Percentiles rank a stretch among this genome's conserved stretches.
Conservation (phyloP, 179 eudicot species). For the Silene noctiflora region DNA sequence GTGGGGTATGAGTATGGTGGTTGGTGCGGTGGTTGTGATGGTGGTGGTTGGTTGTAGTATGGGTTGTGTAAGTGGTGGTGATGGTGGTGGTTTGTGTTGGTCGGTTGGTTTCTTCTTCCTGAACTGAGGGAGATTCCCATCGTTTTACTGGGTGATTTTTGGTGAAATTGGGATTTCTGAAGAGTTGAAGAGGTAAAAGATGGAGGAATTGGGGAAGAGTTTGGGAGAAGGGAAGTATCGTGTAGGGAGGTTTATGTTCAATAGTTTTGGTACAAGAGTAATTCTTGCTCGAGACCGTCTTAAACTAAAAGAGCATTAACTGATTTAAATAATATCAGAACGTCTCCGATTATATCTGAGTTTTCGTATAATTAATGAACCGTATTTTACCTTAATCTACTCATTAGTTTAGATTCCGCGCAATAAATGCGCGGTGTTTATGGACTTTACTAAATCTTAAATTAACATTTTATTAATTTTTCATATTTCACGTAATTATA, state of each 20-base stretch:
- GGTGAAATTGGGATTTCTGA: not conserved
- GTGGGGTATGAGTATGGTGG: conserved; percentile 12
- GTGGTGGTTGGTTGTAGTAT: conserved; percentile 25
- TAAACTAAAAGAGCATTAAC: too few relatives aligned
- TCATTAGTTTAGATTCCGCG: too few relatives aligned
- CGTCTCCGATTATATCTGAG: too few relatives aligned
- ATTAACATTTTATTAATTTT: too few relatives aligned
- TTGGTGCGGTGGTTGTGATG: conserved; percentile 23
- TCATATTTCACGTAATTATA: too few relatives aligned
- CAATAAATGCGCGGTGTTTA: too few relatives aligned
- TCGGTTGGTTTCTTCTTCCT: conserved; percentile 17
- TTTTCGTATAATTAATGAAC: too few relatives aligned
- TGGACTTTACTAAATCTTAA: too few relatives aligned
- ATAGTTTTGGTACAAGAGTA: too few relatives aligned
- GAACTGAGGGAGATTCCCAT: conserved; percentile 40
- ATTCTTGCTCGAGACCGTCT: too few relatives aligned
- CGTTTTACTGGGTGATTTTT: not conserved
- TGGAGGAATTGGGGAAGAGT: not conserved
- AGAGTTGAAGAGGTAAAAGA: not conserved
- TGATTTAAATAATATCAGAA: too few relatives aligned
- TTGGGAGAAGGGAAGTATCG: not conserved
- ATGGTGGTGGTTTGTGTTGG: conserved; percentile 13
- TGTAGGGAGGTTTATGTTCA: not conserved
- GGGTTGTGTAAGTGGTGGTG: conserved; percentile 17
- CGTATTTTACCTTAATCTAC: too few relatives aligned